These are phyloP conservation scores for Lactifluus pinguis DNA, from an alignment of 768 basidiomycete genomes.

Conservation along the genomic window DNA sequence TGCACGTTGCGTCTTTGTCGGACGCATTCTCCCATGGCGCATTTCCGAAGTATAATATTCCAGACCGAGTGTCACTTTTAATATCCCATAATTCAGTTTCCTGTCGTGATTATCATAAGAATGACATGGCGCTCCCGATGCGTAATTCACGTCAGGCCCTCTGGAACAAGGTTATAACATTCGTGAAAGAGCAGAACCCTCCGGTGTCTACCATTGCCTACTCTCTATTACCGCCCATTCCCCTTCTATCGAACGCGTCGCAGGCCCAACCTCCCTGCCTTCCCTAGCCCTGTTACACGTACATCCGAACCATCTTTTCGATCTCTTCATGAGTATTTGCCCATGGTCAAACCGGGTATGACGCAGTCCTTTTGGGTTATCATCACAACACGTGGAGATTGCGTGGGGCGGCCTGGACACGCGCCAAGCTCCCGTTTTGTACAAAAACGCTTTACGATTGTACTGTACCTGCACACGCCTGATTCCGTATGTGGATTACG, in stretches of 20 bases:
- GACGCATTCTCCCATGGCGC: background rate
- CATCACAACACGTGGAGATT: slow-evolving; percentile 11
- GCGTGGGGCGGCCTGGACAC: slow-evolving; percentile 5
- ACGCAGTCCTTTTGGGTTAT: slow-evolving; percentile 9
- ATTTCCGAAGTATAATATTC: slow-evolving; percentile 3
- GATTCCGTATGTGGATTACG: slow-evolving; percentile 5
- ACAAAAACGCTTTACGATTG: background rate
- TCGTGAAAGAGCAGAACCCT: background rate
- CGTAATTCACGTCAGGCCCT: background rate
- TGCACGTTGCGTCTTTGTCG: slow-evolving; percentile 9
- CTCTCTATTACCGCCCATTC: slow-evolving; percentile 11
- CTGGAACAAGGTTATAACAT: slow-evolving; percentile 7
- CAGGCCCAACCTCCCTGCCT: background rate
- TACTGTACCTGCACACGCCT: background rate
- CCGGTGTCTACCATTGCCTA: slow-evolving; percentile 1
- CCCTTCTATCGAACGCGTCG: background rate
- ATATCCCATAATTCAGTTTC: background rate
- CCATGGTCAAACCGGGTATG: background rate
- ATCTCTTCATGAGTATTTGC: background rate
- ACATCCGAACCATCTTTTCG: background rate
- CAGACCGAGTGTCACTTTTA: background rate
- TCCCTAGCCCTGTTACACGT: background rate
- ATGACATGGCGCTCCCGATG: background rate
- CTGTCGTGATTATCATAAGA: slow-evolving; percentile 8
- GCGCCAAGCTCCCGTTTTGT: background rate